phyloP scores from a whole-genome alignment of 2,329 filamentous ascomycete genomes.

The Allantophomopsis cytisporea region DNA sequence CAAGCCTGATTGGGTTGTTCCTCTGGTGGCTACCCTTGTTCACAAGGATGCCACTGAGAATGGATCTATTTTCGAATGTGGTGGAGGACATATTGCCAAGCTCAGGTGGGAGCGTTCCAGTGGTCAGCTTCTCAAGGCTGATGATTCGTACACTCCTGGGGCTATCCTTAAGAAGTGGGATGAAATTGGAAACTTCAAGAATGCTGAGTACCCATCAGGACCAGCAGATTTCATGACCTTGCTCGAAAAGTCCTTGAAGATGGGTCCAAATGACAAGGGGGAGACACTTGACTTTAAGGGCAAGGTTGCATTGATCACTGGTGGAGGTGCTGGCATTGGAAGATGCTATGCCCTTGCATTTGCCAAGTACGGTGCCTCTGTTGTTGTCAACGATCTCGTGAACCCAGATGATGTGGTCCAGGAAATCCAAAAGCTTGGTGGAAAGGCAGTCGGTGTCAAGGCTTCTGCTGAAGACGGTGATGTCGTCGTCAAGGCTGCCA shows the following conservation, averaged over 20 bases:
- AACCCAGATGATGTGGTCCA: constrained; percentile 83
- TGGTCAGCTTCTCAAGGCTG: constrained; percentile 80
- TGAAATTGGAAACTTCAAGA: constrained; percentile 73
- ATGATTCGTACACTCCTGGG: constrained; percentile 75
- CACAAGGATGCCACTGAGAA: constrained; percentile 76
- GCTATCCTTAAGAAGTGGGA: constrained; percentile 85
- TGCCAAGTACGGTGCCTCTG: constrained; percentile 66
- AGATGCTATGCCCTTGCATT: constrained; percentile 83
- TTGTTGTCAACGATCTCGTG: constrained; percentile 93
- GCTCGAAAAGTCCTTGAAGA: constrained; percentile 70
- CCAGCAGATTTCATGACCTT: constrained; percentile 80
- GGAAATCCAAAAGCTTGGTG: constrained; percentile 83
- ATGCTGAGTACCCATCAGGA: constrained; percentile 70
- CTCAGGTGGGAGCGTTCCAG: constrained; percentile 87
- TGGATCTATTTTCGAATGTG: constrained; percentile 85
- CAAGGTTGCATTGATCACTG: constrained; percentile 77
- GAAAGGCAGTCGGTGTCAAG: constrained; percentile 85
- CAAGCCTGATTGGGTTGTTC: constrained; percentile 90
- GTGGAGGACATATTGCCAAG: constrained; percentile 86
- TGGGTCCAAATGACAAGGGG: constrained; percentile 57
- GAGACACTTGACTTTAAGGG: constrained; percentile 70
- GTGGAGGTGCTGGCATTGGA: constrained; percentile 81
- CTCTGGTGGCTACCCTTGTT: constrained; percentile 75
- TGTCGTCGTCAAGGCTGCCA: constrained; percentile 78
- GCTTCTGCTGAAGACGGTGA: constrained; percentile 90